phyloP scores from a whole-genome alignment of 176 grass and related monocot species.

The Carex parvula region DNA sequence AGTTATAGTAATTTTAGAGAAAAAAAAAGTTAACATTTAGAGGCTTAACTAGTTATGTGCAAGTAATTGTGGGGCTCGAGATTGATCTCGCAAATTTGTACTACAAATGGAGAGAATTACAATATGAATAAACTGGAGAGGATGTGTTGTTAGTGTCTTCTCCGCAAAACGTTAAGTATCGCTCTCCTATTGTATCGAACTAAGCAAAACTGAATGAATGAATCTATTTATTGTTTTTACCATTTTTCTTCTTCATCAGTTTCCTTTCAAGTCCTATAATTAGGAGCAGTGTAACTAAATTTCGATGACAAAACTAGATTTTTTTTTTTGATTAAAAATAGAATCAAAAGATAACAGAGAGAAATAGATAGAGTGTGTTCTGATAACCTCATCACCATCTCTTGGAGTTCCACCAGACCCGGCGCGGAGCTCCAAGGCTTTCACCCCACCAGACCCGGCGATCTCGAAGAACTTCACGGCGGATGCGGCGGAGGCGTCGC shows the following conservation, averaged over 20 bases:
- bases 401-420: slow-evolving; percentile 51
- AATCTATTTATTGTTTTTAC: too few species aligned
- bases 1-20: too few species aligned
- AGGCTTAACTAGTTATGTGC: too few species aligned
- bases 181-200: too few species aligned
- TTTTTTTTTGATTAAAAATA: neutral
- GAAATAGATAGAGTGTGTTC: neutral
- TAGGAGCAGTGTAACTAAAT: too few species aligned
- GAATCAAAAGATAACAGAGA: neutral
- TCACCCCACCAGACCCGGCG: slow-evolving; percentile 61
- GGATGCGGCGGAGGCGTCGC: slow-evolving; percentile 13
- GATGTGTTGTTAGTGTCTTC: neutral
- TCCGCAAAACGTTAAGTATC: too few species aligned
- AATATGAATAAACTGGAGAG: neutral
- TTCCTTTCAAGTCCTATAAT: too few species aligned
- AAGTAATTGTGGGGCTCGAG: too few species aligned
- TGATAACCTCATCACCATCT: slow-evolving; percentile 63
- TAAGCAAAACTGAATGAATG: too few species aligned
- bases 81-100: too few species aligned
- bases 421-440: slow-evolving; percentile 65
- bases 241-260: too few species aligned
- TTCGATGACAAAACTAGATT: neutral
- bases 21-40: too few species aligned
- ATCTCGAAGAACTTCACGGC: slow-evolving; percentile 58
- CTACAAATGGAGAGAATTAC: neutral